Conservation (phyloP, 345 rosid species). For the Lumnitzera littorea region DNA sequence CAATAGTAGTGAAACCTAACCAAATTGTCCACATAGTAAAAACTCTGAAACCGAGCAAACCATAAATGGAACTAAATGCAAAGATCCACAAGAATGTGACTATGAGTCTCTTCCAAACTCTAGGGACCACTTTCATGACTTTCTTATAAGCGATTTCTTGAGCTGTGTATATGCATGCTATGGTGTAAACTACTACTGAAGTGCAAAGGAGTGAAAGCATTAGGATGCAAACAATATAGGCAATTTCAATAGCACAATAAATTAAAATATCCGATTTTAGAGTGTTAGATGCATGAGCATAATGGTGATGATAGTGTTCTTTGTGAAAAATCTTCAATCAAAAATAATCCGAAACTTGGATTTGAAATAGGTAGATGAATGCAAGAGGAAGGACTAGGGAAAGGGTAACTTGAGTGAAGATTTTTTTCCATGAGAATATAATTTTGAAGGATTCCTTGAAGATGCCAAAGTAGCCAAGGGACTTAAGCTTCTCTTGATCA, state of each 20-base stretch:
- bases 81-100: constrained; percentile 37
- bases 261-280: constrained; percentile 17
- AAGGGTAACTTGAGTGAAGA: too few relatives aligned
- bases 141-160: constrained; percentile 23
- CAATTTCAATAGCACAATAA: constrained; percentile 1
- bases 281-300: background rate
- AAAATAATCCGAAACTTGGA: too few relatives aligned
- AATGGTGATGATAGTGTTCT: background rate
- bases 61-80: constrained; percentile 12
- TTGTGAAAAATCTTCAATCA: background rate
- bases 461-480: too few relatives aligned
- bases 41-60: constrained; percentile 6
- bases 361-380: too few relatives aligned
- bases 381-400: too few relatives aligned
- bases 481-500: too few relatives aligned
- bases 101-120: constrained; percentile 47
- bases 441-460: too few relatives aligned
- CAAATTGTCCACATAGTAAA: background rate
- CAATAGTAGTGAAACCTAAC: background rate
- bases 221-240: constrained; percentile 11
- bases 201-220: constrained; percentile 41
- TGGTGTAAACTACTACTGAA: constrained; percentile 43
- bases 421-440: too few relatives aligned
- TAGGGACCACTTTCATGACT: constrained; percentile 41
- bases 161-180: constrained; percentile 36